A percentile compares a stretch with the other conserved stretches of the same genome.
phyloP scores from a whole-genome alignment of 805 yeast genomes.

The Gaillardinia entomophila region DNA sequence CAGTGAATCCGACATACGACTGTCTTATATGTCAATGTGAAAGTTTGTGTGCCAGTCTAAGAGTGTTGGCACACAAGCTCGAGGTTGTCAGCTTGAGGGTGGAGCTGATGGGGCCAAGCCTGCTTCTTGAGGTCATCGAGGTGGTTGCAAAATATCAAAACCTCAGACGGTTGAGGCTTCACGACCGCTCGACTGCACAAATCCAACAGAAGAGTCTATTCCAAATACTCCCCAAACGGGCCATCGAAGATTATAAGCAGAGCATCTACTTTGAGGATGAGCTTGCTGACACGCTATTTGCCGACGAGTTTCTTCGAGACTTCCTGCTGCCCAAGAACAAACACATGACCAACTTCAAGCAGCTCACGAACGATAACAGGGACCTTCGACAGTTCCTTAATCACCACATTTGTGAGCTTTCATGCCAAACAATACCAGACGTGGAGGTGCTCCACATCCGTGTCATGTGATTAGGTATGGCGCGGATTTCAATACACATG shows the following conservation, averaged over 20 bases:
- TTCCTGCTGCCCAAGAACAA: conserved; percentile 3
- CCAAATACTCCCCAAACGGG: conserved; percentile 1
- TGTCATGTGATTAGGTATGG: too few relatives aligned
- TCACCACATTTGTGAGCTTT: too few relatives aligned
- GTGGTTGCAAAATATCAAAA: conserved; percentile 6
- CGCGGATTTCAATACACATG: conserved; percentile 1
- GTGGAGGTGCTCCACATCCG: too few relatives aligned
- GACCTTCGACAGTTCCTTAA: too few relatives aligned
- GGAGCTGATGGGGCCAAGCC: conserved; percentile 8
- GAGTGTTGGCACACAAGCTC: conserved; percentile 5
- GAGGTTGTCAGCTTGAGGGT: conserved; percentile 5
- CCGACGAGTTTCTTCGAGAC: conserved; percentile 2
- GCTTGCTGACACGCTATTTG: too few relatives aligned
- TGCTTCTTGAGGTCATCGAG: conserved; percentile 4
- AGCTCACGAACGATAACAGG: too few relatives aligned
- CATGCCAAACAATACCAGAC: too few relatives aligned
- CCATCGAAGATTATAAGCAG: conserved; percentile 7
- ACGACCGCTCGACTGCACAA: conserved; percentile 12
- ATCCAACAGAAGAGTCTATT: conserved; percentile 8
- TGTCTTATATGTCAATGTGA: conserved; percentile 15
- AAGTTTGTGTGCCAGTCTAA: conserved; percentile 3
- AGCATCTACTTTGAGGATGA: conserved; percentile 6
- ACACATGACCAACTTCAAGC: too few relatives aligned
- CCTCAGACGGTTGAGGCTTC: conserved; percentile 6
- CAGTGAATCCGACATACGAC: conserved; percentile 13